Evolutionary conservation across 768 basidiomycete genomes (phyloP), one percentile per base, ranked within the genome.

Genomic region (Suillus placidus): DNA sequence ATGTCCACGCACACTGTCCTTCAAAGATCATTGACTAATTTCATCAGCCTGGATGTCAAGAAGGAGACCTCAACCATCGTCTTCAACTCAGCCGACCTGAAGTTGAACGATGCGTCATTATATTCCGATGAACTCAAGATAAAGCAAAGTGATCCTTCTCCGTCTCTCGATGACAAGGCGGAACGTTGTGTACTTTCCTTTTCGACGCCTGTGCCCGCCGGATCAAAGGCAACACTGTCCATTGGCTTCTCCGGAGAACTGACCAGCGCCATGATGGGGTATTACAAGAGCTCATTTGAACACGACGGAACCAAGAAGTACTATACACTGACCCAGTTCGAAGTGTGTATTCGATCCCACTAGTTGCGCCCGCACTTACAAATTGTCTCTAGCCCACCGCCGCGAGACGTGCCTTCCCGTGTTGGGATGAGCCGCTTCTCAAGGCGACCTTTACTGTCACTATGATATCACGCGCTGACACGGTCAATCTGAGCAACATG

Each of bases 341-440:
- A 91, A 82, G 91, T 88, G 65, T 49, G 72, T 64, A 20, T 52
- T 35, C 32, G 35, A 47, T 61, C n/a, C 51, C 2, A 63, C 8
- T 23, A 55, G 34, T 18, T 42, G 54, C 7, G 6, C 43, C 12
- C 13, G 10, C 45, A 26, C 26, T 67, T 60, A 54, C 54, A 35
- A 18, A 61, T 62, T 20, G 38, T 10, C 40, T 45, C 18, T 68
- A 97, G 90, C 89, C 95, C 45, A 97, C 93, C 47, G 89, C 89
- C 66, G 95, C 96, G 10, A 82, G 95, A 60, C 84, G 87, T 49
- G 87, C 90, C 7, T 92, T 94, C 76, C 93, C 93, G 34, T 93
- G 90, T 80, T 97, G 93, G 93, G 96, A 97, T 73, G 95, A 97
- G 73, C 97, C 96, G 18, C 82, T 87, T 43, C 82, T 96, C 70